Evolutionary conservation across 805 yeast genomes (phyloP), one percentile per base, ranked within the genome.

Genomic region (Wickerhamiella qilinensis): DNA sequence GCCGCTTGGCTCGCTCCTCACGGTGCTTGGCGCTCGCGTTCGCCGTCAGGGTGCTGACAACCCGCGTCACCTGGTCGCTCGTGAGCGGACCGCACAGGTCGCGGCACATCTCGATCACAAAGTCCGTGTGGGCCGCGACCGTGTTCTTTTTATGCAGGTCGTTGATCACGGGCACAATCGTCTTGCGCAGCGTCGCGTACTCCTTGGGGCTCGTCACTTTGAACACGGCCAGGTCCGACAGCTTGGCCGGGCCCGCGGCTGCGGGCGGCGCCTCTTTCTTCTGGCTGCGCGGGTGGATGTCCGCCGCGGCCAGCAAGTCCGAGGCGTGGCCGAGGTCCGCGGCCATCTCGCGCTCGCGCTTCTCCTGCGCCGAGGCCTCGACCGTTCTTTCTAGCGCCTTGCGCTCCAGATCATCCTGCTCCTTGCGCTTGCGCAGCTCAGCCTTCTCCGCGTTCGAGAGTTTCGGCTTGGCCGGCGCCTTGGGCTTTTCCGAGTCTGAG

Each of bases 281-380:
- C 71, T 71, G 47, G 66, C 64, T 38, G 29, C 59, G 47, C 20
- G 62, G 62, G 43, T 57, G 62, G 33, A 55, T 47, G 38, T 55
- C 58, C 17, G 56, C 55, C 24, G 85, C 94, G 22, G 85, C 94
- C 55, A 88, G 84, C 50, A 88, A 65, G 50, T 82, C 93, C 7
- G 94, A 88, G 22, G 98, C 97, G 55, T 82, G 83, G 59, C 82
- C 83, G 58, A 88, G 66, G 62, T 88, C 98, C 20, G 93, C 71
- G 35, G 73, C 77, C 43, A 83, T 52, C 60, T 88, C 94, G 17
- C 91, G 93, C 56, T 78, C 67, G 53, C 68, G 77, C 59, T 81
- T 66, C 58, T 85, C 59, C 53, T 79, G 85, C 49, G 65, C 71
- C 53, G 83, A 69, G n/a, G 88, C 76, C 30, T 80, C 70, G 15